Base-by-base conservation (phyloP, 768 basidiomycete genomes). In the Lentinula edodes region DNA sequence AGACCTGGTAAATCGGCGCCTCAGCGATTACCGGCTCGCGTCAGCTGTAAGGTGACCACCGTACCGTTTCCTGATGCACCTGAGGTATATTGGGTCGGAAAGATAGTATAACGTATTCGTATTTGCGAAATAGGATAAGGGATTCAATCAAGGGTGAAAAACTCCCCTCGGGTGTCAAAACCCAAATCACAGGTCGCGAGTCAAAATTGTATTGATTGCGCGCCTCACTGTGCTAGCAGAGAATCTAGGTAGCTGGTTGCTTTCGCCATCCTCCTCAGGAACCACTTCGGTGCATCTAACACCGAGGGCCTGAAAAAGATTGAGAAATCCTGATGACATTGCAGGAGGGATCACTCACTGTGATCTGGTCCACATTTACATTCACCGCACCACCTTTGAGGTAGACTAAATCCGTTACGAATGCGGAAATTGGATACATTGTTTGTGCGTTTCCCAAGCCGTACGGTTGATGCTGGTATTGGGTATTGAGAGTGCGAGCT, bases 331-430 rank as follows among this genome's bases (percentile, higher is more conserved):
- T 23, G 2, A 55, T 61, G 58, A 62, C 46, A 57, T 50, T 32
- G 52, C 54, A 23, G 58, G 50, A 28, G 18, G 34, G 43, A 41
- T n/a, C 53, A 50, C 46, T 72, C 67, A 93, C 94, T 46, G 81
- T 81, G 52, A 95, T 81, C 9, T 72, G 73, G 51, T 71, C 70
- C 42, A 78, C 76, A 69, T 96, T 87, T 23, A 96, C 84, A 0
- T 72, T 64, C 8, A 97, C 82, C 8, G 69, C 67, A 3, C 86
- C 82, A 2, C 82, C 87, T 67, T 84, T 80, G 9, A 95, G 79
- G 73, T 90, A 89, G 4, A 95, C 83, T 32, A 97, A 71, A 72
- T 96, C 93, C 5, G 92, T 94, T 62, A 97, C 77, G 69, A 94
- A 92, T 0, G 90, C 88, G 16, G 89, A 89, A 5, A 85, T 73